A percentile compares a stretch with the other conserved stretches of the same genome.
Conservation (phyloP, 352 stramenopile species). For the Halophytophthora polymorphica region DNA sequence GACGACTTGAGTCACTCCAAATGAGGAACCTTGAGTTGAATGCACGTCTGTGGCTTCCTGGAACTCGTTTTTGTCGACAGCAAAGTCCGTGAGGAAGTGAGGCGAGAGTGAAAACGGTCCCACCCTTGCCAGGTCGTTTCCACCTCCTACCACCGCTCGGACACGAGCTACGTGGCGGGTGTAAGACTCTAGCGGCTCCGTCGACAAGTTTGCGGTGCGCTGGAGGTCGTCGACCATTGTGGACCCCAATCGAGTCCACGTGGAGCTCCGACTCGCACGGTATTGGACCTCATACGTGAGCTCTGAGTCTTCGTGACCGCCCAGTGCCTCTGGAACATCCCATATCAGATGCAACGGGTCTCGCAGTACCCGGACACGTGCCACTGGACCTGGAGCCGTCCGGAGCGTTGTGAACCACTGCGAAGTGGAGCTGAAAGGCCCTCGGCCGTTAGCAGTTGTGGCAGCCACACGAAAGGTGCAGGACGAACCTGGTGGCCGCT, state of each 20-base stretch:
- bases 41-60: background rate
- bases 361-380: conserved; percentile 17
- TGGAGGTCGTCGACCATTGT: conserved; percentile 8
- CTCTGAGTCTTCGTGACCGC: conserved; percentile 8
- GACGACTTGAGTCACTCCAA: conserved; percentile 14
- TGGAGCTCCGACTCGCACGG: conserved; percentile 30
- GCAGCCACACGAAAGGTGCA: conserved; percentile 58
- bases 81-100: conserved; percentile 40
- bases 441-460: conserved; percentile 45
- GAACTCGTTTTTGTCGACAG: conserved; percentile 1
- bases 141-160: conserved; percentile 27
- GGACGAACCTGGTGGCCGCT: conserved; percentile 32
- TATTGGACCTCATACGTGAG: conserved; percentile 50
- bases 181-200: conserved; percentile 20
- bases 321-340: conserved; percentile 25
- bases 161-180: conserved; percentile 43
- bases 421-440: conserved; percentile 47
- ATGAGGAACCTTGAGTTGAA: background rate
- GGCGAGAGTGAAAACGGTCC: conserved; percentile 19
- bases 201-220: conserved; percentile 11
- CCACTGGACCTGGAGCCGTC: conserved; percentile 20
- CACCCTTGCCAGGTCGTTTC: no score
- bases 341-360: conserved; percentile 36
- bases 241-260: conserved; percentile 30
- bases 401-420: conserved; percentile 24